Evolutionary conservation across 371 early-diverging fungal genomes (phyloP), one percentile per base, ranked within the genome.

Genomic region (Syncephalastrum racemosum): DNA sequence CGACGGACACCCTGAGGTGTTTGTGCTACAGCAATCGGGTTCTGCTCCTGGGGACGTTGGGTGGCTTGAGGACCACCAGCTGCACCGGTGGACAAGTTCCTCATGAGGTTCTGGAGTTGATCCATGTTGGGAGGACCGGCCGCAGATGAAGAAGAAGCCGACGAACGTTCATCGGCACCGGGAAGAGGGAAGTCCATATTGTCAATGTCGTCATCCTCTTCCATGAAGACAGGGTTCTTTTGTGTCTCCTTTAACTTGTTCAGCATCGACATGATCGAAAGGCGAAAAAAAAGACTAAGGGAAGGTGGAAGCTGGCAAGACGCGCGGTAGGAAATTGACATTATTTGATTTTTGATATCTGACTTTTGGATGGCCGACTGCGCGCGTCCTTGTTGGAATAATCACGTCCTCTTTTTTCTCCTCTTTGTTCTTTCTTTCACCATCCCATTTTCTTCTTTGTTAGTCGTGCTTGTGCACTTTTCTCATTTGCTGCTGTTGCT

Each of bases 131-230:
- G 73, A 62, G 62, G 63, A n/a, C 68, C 68, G 39, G 44, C 39
- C 14, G 62, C 31, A 42, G 23, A 36, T 15, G 24, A 15, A 49
- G 20, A 36, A 41, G n/a, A n/a, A 43, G 45, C 59, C 36, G 41
- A 44, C 5, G 58, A 46, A 40, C 62, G 53, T 10, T 69, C 43
- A 3, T 46, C 60, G 48, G 77, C 77, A 5, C 53, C 54, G 5
- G 87, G 87, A 58, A 84, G 66, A 41, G 80, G 82, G 49, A 87
- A 84, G 47, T 87, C 87, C 87, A 87, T 85, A 53, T 85, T 83
- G 59, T 87, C 87, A 58, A 87, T 66, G 20, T 80, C 80, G 19
- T 74, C 75, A 12, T 80, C 79, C 14, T 70, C 73, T 46, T 77
- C 77, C 50, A 74, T n/a, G 39, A 78, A 78, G 20, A 74, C 67